Evolutionary conservation across 75 land plant genomes (phyloP).

Genomic region (Pseudotsuga menziesii): DNA sequence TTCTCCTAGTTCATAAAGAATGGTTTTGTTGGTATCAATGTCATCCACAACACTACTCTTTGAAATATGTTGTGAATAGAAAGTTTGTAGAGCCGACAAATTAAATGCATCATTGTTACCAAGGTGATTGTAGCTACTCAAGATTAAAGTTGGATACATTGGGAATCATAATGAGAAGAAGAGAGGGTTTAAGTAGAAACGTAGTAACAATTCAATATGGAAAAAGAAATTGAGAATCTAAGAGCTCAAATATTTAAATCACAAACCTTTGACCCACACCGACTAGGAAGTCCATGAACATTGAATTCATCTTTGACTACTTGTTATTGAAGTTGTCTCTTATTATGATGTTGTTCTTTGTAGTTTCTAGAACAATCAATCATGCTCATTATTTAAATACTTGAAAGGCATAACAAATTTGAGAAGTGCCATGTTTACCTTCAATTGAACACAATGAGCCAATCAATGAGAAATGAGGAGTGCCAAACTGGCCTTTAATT

Average conservation of each 20-base stretch:
- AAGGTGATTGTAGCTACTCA: conserved; percentile 48
- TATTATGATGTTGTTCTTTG: conserved; percentile 26
- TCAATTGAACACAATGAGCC: no score
- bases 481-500: no score
- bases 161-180: no score
- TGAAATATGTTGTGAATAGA: conserved; percentile 39
- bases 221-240: no score
- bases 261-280: no score
- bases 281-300: neutral
- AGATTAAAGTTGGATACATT: conserved; percentile 44
- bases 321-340: conserved; percentile 53
- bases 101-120: conserved; percentile 58
- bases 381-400: conserved; percentile 21
- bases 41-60: conserved; percentile 56
- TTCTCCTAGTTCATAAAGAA: conserved; percentile 39
- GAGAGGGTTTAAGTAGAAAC: no score
- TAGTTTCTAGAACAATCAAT: conserved; percentile 31
- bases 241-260: neutral
- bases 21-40: conserved; percentile 46
- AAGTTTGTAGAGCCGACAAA: conserved; percentile 46
- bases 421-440: no score
- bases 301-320: conserved; percentile 51
- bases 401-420: no score
- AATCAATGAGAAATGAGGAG: no score
- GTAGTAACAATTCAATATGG: no score